These are phyloP conservation scores for Acacia acuminata DNA, from an alignment of 306 rosid species.

Conservation along the genomic window DNA sequence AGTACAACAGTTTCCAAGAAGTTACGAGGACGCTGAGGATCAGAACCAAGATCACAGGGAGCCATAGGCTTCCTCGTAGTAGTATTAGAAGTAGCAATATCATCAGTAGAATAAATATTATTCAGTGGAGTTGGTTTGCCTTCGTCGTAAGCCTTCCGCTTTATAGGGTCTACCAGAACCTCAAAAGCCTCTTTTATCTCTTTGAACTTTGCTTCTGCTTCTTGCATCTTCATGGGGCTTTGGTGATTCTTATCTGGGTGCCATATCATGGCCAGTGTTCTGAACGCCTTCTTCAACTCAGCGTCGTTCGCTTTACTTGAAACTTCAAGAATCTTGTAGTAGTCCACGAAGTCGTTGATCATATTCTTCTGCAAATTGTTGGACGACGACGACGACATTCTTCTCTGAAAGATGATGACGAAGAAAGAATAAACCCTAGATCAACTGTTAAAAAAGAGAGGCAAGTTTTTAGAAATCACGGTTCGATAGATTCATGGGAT, in stretches of 20 bases:
- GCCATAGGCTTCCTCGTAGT: background rate
- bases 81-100: background rate
- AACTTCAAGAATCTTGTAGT: constrained; percentile 36
- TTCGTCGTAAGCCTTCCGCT: constrained; percentile 38
- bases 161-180: constrained; percentile 31
- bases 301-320: constrained; percentile 21
- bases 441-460: background rate
- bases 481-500: background rate
- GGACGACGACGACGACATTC: background rate
- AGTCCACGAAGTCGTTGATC: constrained; percentile 24
- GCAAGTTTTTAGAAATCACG: background rate
- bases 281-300: constrained; percentile 35
- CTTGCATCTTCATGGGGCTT: constrained; percentile 16
- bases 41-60: background rate
- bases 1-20: background rate
- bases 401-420: background rate
- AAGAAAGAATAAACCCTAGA: background rate
- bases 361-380: background rate
- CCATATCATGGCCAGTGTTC: constrained; percentile 33
- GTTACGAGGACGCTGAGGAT: background rate
- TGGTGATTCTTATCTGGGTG: constrained; percentile 37
- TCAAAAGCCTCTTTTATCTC: constrained; percentile 36
- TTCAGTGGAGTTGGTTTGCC: constrained; percentile 5
- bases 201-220: constrained; percentile 40
- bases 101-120: background rate